phyloP scores from a whole-genome alignment of 225 moss, liverwort and hornwort genomes.

The Ulota crispa region DNA sequence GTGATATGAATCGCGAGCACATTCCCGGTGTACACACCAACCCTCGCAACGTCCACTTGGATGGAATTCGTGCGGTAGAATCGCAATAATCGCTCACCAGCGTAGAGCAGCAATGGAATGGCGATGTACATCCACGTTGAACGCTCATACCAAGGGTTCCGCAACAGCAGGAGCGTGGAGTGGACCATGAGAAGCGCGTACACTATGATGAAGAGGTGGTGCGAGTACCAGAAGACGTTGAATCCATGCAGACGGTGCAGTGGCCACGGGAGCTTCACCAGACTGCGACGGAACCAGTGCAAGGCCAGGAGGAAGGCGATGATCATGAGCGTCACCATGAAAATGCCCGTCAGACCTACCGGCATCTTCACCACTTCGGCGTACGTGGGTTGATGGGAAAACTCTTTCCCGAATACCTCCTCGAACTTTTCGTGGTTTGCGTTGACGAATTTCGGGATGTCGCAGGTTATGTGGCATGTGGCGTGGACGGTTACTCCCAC shows the following conservation, averaged over 20 bases:
- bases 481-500: slow-evolving; percentile 48
- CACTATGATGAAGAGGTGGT: slow-evolving; percentile 86
- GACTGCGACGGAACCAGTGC: slow-evolving; percentile 85
- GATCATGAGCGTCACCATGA: slow-evolving; percentile 72
- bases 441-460: slow-evolving; percentile 59
- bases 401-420: slow-evolving; percentile 51
- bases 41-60: slow-evolving; percentile 79
- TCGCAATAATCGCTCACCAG: slow-evolving; percentile 75
- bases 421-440: slow-evolving; percentile 50
- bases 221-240: slow-evolving; percentile 97
- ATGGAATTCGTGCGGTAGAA: slow-evolving; percentile 66
- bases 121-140: slow-evolving; percentile 92
- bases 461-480: slow-evolving; percentile 67
- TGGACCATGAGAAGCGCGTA: slow-evolving; percentile 82
- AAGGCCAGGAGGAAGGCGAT: slow-evolving; percentile 73
- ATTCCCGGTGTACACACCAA: slow-evolving; percentile 70
- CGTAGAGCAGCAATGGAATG: slow-evolving; percentile 71
- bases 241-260: slow-evolving; percentile 87
- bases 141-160: slow-evolving; percentile 52
- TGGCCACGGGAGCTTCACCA: slow-evolving; percentile 90
- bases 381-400: slow-evolving; percentile 63
- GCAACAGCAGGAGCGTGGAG: slow-evolving; percentile 59
- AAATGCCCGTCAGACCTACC: slow-evolving; percentile 67
- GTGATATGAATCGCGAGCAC: slow-evolving; percentile 86
- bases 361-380: slow-evolving; percentile 51